A percentile compares a stretch with the other conserved stretches of the same genome.
These are phyloP conservation scores for Scutellaria minor DNA, from an alignment of 257 asterid species.

Conservation along the genomic window DNA sequence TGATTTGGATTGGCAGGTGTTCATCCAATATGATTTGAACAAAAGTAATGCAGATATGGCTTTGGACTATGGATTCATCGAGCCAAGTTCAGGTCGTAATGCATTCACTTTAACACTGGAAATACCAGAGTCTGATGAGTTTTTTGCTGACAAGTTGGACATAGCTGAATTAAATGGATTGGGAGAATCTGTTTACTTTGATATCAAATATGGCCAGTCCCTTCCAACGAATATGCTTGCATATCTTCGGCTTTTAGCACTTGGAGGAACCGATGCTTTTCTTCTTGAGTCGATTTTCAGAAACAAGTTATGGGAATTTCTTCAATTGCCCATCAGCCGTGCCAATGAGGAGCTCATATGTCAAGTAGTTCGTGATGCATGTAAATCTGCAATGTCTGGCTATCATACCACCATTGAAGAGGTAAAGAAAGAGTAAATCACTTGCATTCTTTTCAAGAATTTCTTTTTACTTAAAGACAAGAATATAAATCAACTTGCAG, in stretches of 20 bases:
- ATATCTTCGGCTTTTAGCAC: constrained; percentile 76
- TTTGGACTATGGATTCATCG: constrained; percentile 89
- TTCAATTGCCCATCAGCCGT: constrained; percentile 77
- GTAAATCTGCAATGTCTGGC: constrained; percentile 78
- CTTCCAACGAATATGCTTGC: constrained; percentile 80
- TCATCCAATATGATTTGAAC: constrained; percentile 80
- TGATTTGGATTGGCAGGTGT: constrained; percentile 59
- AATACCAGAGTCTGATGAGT: constrained; percentile 74
- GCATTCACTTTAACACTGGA: constrained; percentile 85
- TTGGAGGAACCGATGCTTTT: constrained; percentile 87
- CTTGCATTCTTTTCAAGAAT: no score
- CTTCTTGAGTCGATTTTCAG: constrained; percentile 84
- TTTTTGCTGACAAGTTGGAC: constrained; percentile 79
- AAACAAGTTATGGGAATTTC: constrained; percentile 77
- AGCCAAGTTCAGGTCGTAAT: constrained; percentile 62
- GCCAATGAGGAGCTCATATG: constrained; percentile 90
- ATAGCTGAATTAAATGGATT: constrained; percentile 80
- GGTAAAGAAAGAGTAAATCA: constrained; percentile 42
- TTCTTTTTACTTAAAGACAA: no score
- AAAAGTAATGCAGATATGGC: constrained; percentile 98
- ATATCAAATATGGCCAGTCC: constrained; percentile 70
- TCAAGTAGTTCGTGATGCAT: constrained; percentile 65
- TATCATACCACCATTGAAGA: constrained; percentile 87
- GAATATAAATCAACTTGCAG: constrained; percentile 44
- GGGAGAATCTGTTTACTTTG: constrained; percentile 74